Percentiles rank a stretch among this genome's conserved stretches.
These are phyloP conservation scores for Lophium mytilinum DNA, from an alignment of 495 filamentous ascomycete species.

Conservation along the genomic window DNA sequence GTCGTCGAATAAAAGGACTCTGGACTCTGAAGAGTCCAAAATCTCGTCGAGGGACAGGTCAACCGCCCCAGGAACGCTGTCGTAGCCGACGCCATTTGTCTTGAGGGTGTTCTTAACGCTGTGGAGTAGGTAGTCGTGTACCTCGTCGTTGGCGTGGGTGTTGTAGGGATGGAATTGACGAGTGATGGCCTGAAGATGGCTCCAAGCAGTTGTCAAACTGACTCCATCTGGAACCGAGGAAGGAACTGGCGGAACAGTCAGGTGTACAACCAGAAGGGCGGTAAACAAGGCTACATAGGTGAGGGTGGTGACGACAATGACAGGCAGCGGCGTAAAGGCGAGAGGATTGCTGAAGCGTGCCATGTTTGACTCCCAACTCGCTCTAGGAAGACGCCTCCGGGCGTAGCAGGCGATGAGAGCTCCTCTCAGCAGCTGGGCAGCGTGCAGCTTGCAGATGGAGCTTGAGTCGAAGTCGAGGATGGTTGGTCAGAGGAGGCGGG, in stretches of 20 bases:
- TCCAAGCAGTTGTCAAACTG: constrained; percentile 78
- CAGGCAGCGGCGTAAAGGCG: constrained; percentile 45
- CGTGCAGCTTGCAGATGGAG: neutral
- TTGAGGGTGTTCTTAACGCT: constrained; percentile 62
- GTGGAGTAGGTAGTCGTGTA: constrained; percentile 66
- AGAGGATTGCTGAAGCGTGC: constrained; percentile 43
- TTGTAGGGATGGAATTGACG: constrained; percentile 81
- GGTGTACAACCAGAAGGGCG: constrained; percentile 59
- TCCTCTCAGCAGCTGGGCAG: neutral
- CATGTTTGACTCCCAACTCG: constrained; percentile 11
- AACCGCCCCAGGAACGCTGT: constrained; percentile 14
- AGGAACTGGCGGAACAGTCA: constrained; percentile 64
- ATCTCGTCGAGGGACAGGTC: constrained; percentile 15
- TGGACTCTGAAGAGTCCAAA: neutral
- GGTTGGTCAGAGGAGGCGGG: neutral
- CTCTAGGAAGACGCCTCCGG: constrained; percentile 6
- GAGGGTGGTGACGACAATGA: constrained; percentile 32
- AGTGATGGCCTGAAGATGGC: constrained; percentile 69
- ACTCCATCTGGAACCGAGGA: constrained; percentile 50
- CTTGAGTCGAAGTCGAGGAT: neutral
- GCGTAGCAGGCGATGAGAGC: neutral
- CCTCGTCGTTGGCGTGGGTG: constrained; percentile 68
- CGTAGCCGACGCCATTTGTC: constrained; percentile 38
- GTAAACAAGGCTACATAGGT: constrained; percentile 36
- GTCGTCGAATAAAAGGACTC: constrained; percentile 40